Base-by-base conservation (phyloP, 768 basidiomycete genomes). In the Podaxis sp. region DNA sequence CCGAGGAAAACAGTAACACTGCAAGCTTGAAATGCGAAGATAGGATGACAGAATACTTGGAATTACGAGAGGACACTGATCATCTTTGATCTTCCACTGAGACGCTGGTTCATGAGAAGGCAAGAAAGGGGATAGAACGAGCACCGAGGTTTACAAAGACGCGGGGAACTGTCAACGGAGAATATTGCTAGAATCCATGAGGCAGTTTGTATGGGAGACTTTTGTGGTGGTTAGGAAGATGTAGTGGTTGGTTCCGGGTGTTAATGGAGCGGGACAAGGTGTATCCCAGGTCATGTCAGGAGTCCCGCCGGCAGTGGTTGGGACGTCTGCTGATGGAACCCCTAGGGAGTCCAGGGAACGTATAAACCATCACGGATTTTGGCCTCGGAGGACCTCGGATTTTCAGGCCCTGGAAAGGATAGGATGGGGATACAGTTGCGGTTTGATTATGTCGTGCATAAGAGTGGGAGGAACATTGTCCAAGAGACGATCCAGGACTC, bases 271-370 rank as follows among this genome's bases (percentile, higher is more conserved):
- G 21, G 16, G 56, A 36, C 47, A 56, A 10, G 7, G 4, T 11
- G 44, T 36, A 57, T 57, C 56, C 56, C 35, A 50, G 46, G 57
- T 35, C 25, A 42, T 38, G 50, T 52, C 50, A 59, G 13, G 23
- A 44, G 21, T 13, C 21, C 11, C 18, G 9, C 7, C 42, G 57
- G 28, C 25, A n/a, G 10, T 42, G 7, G 13, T 23, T 21, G 32
- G 25, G 23, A 54, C 13, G n/a, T 21, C 35, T 37, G 46, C 27
- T 50, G 36, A 59, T 28, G 40, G n/a, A 18, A 25, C 40, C 27
- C 23, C 47, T 16, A 23, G 37, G 46, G n/a, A 16, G 18, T 18
- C 28, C 46, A 14, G 38, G 16, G 32, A 32, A 32, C 32, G 9
- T 32, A 32, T 32, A 32, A 32, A 32, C 32, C 32, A 32, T 9